Percentiles rank a stretch among this genome's conserved stretches.
Evolutionary conservation across 1,139 yeast species (phyloP).

Genomic region (Pneumocystis oryctolagi): DNA sequence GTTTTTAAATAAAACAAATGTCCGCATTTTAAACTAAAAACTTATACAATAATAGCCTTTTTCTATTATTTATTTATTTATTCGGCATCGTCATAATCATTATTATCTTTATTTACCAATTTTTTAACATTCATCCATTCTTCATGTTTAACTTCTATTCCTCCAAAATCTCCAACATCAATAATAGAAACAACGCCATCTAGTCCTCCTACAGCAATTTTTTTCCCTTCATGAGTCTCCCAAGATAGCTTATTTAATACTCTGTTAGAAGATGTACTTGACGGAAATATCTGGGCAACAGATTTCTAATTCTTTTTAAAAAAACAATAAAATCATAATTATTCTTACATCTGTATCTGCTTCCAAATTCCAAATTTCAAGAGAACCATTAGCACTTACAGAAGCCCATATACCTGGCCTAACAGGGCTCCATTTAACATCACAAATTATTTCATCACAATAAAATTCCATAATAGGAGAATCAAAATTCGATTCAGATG

Average conservation of each 20-base stretch:
- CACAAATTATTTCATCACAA: slow-evolving; percentile 31
- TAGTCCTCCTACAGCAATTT: slow-evolving; percentile 27
- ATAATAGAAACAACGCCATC: slow-evolving; percentile 24
- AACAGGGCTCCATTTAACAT: slow-evolving; percentile 32
- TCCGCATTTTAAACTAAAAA: background rate
- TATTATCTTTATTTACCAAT: background rate
- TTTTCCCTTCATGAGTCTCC: slow-evolving; percentile 19
- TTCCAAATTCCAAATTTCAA: slow-evolving; percentile 45
- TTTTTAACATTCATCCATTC: background rate
- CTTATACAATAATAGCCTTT: background rate
- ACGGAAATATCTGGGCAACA: slow-evolving; percentile 6
- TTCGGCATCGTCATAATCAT: background rate
- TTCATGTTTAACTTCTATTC: background rate
- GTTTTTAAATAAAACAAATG: background rate
- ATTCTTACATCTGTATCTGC: slow-evolving; percentile 24
- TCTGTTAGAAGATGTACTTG: slow-evolving; percentile 13
- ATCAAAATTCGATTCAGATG: slow-evolving; percentile 4
- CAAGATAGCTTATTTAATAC: slow-evolving; percentile 21
- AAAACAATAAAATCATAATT: background rate
- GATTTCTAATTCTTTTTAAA: slow-evolving; percentile 6
- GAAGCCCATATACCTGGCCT: slow-evolving; percentile 34
- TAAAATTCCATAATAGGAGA: slow-evolving; percentile 21
- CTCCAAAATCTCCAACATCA: slow-evolving; percentile 17
- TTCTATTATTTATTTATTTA: background rate
- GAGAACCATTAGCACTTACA: slow-evolving; percentile 32